Conservation (phyloP, 305 asterid genomes). For the Solanum hybrid region DNA sequence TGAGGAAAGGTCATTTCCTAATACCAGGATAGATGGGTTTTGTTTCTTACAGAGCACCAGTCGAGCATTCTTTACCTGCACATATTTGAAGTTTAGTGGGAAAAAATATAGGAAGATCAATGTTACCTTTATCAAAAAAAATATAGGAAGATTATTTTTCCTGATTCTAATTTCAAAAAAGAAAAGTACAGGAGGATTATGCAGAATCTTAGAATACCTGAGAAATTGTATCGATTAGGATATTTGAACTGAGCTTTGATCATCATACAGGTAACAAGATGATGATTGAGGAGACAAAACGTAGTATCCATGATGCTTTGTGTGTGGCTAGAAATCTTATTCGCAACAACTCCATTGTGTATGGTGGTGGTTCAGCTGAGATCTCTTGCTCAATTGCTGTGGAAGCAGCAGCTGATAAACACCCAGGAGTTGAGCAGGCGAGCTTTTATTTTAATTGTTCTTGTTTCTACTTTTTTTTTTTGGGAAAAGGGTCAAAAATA, state of each 20-base stretch:
- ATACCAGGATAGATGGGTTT: background rate
- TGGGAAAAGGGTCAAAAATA: too few species aligned
- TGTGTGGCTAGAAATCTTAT: constrained; percentile 85
- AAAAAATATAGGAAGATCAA: background rate
- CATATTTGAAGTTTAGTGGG: background rate
- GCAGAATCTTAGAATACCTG: background rate
- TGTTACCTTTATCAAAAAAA: background rate
- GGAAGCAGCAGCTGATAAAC: constrained; percentile 80
- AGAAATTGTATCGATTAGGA: background rate
- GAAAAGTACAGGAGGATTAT: background rate
- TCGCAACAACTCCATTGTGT: constrained; percentile 79
- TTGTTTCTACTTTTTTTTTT: background rate
- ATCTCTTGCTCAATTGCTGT: constrained; percentile 79
- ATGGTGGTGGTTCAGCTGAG: constrained; percentile 96
- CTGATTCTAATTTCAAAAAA: background rate
- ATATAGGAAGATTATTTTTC: background rate
- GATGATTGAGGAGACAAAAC: constrained; percentile 90
- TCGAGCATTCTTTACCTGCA: background rate
- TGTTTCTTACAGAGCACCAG: background rate
- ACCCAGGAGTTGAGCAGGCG: constrained; percentile 81
- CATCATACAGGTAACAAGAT: constrained; percentile 66
- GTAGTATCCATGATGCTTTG: constrained; percentile 81
- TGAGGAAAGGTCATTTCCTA: background rate
- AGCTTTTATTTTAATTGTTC: background rate
- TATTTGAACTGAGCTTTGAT: background rate